These are phyloP conservation scores for Candida maesae DNA, from an alignment of 805 yeast genomes.

Conservation along the genomic window DNA sequence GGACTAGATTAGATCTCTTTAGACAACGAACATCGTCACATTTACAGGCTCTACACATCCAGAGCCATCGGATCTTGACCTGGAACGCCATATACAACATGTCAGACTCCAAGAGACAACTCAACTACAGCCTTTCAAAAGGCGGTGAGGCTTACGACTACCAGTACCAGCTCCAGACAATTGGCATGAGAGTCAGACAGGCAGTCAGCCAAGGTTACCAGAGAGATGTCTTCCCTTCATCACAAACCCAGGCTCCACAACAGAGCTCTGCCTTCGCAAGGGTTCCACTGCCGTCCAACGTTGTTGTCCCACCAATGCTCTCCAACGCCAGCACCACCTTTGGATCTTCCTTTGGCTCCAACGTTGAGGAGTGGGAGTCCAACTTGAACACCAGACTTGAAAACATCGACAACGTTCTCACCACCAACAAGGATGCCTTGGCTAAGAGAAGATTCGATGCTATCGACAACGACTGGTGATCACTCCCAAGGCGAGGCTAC, in stretches of 20 bases:
- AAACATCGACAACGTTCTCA: constrained; percentile 29
- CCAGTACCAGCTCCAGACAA: constrained; percentile 42
- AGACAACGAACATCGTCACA: too few relatives aligned
- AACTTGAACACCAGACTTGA: constrained; percentile 33
- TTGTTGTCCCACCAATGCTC: constrained; percentile 33
- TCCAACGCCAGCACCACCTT: constrained; percentile 29
- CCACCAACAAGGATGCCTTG: constrained; percentile 16
- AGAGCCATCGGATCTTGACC: too few relatives aligned
- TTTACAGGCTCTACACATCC: too few relatives aligned
- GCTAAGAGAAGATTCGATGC: constrained; percentile 26
- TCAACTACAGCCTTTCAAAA: constrained; percentile 26
- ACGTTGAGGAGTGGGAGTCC: constrained; percentile 38
- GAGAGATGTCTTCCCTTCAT: constrained; percentile 13
- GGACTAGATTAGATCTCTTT: too few relatives aligned
- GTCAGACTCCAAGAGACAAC: constrained; percentile 36
- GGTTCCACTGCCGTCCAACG: constrained; percentile 33
- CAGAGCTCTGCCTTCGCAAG: constrained; percentile 29
- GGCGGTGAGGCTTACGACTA: constrained; percentile 31
- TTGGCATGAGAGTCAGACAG: constrained; percentile 73
- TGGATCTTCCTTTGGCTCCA: constrained; percentile 31
- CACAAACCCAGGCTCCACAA: constrained; percentile 17
- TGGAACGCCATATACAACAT: constrained; percentile 10
- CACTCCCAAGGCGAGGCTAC: constrained; percentile 3
- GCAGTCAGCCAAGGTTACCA: constrained; percentile 61
- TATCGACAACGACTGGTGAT: constrained; percentile 27